Conservation (phyloP, 208 protist genomes). For the Leishmania major region DNA sequence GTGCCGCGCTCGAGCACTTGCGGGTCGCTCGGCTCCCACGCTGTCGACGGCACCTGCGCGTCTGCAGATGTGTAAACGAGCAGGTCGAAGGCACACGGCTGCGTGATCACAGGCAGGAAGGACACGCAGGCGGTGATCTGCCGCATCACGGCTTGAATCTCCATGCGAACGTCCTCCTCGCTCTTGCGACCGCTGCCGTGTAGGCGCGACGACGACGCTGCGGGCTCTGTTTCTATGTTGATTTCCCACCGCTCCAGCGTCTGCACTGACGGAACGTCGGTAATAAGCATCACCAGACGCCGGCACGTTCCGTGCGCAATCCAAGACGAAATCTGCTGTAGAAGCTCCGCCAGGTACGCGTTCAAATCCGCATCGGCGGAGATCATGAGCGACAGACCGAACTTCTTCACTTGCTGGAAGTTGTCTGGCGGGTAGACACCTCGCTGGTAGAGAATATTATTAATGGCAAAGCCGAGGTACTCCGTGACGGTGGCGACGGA, state of each 20-base stretch:
- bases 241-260: constrained; percentile 98
- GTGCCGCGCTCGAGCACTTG: constrained; percentile 93
- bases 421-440: constrained; percentile 97
- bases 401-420: constrained; percentile 95
- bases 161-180: constrained; percentile 91
- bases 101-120: constrained; percentile 95
- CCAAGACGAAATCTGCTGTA: constrained; percentile 95
- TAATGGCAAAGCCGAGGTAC: constrained; percentile 96
- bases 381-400: constrained; percentile 95
- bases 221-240: constrained; percentile 56
- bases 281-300: constrained; percentile 95
- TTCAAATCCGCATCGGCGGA: constrained; percentile 95
- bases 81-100: constrained; percentile 91
- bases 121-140: constrained; percentile 98
- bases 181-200: constrained; percentile 4
- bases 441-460: constrained; percentile 96
- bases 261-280: constrained; percentile 49
- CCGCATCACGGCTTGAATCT: constrained; percentile 96
- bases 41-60: constrained; percentile 68
- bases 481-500: constrained; percentile 97
- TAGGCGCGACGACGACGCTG: neutral
- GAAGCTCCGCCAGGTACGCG: constrained; percentile 94
- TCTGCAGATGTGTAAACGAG: constrained; percentile 93
- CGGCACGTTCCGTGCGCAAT: constrained; percentile 89
- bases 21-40: constrained; percentile 96